Base-by-base conservation (phyloP, 306 rosid genomes). In the Ochetophila trinervis region DNA sequence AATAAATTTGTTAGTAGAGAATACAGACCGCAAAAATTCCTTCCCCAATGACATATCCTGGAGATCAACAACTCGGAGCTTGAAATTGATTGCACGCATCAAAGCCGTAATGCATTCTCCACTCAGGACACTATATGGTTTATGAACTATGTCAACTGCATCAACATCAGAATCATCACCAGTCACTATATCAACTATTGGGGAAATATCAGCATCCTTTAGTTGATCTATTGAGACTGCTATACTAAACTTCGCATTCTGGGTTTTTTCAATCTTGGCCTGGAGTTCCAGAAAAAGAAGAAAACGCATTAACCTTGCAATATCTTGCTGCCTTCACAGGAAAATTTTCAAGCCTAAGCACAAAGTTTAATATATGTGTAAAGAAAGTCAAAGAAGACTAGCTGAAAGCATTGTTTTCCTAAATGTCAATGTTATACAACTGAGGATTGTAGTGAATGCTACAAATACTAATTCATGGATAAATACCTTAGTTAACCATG, bases 11-110 rank as follows among this genome's bases (percentile, higher is more conserved):
- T 12, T 8, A 40, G 45, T 50, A 16, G 54, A n/a, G 21, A 52
- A 37, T 60, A 71, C 75, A 66, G 62, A 88, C 96, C 96, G 65
- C 72, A 82, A 57, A 84, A 82, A 80, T 71, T 86, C 83, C 36
- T 80, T 84, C 71, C 79, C 86, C 68, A 72, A 58, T 30, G 88
- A 78, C 63, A 78, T 57, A 76, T 84, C 88, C 36, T 57, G 86
- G 59, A 86, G 85, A 78, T 86, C 81, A 17, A 88, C 85, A 72
- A 72, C 81, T 67, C 82, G 96, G 76, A 88, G 92, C 85, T 88
- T 88, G 71, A 58, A 81, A 65, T 76, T 75, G 30, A 88, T 53
- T 59, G 84, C 86, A 66, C 71, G 80, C 79, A 86, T 82, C 83
- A 88, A 74, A 48, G 82, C 76, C 66, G 80, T 63, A 74, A 84